Evolutionary conservation across 169 alveolate species (phyloP).

Genomic region (Neospora caninum): DNA sequence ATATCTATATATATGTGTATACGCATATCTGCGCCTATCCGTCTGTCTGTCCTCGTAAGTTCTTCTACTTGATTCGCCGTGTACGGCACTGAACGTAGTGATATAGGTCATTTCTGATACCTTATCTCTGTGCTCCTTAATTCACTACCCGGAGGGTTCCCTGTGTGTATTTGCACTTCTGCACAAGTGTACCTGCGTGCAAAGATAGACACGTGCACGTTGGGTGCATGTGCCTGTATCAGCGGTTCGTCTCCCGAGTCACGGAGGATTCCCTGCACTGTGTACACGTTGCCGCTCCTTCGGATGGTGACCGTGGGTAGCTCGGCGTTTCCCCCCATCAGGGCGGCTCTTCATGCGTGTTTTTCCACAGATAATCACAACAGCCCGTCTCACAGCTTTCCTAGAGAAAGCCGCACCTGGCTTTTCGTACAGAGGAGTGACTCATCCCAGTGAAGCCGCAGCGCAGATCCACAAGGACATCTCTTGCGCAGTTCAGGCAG

Average conservation of each 20-base stretch:
- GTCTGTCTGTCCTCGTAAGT: too few relatives aligned
- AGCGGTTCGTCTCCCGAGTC: too few relatives aligned
- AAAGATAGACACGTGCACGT: too few relatives aligned
- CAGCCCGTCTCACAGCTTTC: background rate
- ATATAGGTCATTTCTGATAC: too few relatives aligned
- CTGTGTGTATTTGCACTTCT: too few relatives aligned
- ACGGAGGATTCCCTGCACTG: background rate
- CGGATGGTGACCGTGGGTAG: background rate
- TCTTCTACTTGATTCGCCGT: too few relatives aligned
- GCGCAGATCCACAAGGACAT: conserved; percentile 37
- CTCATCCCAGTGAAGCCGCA: background rate
- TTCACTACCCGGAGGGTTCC: too few relatives aligned
- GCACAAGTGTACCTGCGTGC: too few relatives aligned
- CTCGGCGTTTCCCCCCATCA: background rate
- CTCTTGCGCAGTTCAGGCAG: conserved; percentile 22
- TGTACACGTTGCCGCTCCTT: background rate
- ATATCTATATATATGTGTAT: background rate
- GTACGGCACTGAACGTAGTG: too few relatives aligned
- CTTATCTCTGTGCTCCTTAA: too few relatives aligned
- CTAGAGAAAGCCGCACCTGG: background rate
- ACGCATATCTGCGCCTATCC: too few relatives aligned
- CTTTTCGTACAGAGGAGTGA: background rate
- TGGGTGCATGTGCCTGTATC: too few relatives aligned
- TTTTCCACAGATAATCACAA: background rate
- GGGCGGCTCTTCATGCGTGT: background rate